phyloP scores from a whole-genome alignment of 495 filamentous ascomycete genomes.

The Articulospora tetracladia region DNA sequence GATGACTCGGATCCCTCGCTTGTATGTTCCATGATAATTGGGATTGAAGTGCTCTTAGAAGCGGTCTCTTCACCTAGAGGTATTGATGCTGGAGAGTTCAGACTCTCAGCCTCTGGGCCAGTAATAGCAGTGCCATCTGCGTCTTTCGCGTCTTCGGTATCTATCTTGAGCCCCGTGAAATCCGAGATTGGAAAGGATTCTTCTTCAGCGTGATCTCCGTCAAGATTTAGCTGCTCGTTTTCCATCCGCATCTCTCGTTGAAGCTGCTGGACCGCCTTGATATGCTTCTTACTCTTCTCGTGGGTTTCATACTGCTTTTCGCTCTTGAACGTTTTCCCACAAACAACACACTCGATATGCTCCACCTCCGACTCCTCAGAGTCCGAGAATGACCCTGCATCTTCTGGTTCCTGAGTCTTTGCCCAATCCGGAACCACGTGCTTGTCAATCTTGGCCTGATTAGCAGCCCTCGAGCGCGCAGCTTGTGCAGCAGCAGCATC shows the following conservation, averaged over 20 bases:
- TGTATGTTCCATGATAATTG: not conserved
- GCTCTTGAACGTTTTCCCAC: slow-evolving; percentile 89
- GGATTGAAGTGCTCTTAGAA: not conserved
- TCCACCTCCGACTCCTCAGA: slow-evolving; percentile 58
- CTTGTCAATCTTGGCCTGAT: slow-evolving; percentile 43
- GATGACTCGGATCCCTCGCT: slow-evolving; percentile 1
- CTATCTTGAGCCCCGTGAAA: slow-evolving; percentile 1
- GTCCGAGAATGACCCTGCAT: slow-evolving; percentile 26
- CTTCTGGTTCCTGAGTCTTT: slow-evolving; percentile 33
- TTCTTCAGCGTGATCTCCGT: slow-evolving; percentile 12
- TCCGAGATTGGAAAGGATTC: slow-evolving; percentile 1
- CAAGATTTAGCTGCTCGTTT: slow-evolving; percentile 55
- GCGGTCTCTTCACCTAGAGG: not conserved
- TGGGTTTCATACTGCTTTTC: slow-evolving; percentile 90
- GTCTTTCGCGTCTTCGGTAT: not conserved
- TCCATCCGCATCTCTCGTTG: slow-evolving; percentile 80
- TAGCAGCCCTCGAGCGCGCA: slow-evolving; percentile 72
- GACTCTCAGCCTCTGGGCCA: not conserved
- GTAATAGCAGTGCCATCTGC: not conserved
- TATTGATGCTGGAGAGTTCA: no score
- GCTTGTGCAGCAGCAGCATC: slow-evolving; percentile 79
- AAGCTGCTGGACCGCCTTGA: slow-evolving; percentile 77
- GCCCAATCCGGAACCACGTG: slow-evolving; percentile 78
- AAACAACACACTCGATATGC: slow-evolving; percentile 84
- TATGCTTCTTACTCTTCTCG: slow-evolving; percentile 93